phyloP scores from a whole-genome alignment of 495 filamentous ascomycete species.

The Evansstolkia leycettana region DNA sequence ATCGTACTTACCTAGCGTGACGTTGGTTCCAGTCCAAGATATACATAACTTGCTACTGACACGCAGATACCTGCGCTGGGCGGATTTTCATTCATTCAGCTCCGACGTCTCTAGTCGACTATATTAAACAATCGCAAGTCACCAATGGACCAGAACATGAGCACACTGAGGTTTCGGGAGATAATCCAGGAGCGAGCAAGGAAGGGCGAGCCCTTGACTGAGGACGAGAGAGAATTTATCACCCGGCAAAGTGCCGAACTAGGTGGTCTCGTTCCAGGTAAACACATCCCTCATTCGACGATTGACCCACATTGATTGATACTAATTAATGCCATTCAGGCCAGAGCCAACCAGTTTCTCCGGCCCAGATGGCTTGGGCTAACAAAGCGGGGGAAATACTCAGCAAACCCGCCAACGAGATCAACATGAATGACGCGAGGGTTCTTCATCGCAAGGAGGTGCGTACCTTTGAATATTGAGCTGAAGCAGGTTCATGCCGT shows the following conservation, averaged over 20 bases:
- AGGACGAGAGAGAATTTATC: conserved; percentile 1
- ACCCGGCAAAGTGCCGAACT: conserved; percentile 1
- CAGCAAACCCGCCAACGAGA: conserved; percentile 12
- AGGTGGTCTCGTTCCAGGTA: background rate
- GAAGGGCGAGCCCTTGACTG: background rate
- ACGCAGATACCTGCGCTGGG: no score
- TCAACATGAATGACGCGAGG: conserved; percentile 12
- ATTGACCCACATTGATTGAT: background rate
- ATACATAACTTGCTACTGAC: no score
- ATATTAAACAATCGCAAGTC: no score
- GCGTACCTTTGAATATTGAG: background rate
- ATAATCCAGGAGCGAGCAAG: background rate
- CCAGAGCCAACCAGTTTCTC: background rate
- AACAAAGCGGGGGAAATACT: conserved; percentile 14
- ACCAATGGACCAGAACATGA: no score
- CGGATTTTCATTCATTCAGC: no score
- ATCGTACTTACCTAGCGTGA: no score
- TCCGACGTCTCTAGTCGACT: no score
- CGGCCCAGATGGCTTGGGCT: background rate
- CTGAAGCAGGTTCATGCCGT: no score
- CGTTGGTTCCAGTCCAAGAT: no score
- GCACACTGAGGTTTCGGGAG: conserved; percentile 1
- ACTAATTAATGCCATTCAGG: background rate
- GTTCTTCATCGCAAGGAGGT: conserved; percentile 19
- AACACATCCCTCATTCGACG: background rate